Evolutionary conservation across 768 basidiomycete species (phyloP), one percentile per base, ranked within the genome.

Genomic region (Pisolithus albus): DNA sequence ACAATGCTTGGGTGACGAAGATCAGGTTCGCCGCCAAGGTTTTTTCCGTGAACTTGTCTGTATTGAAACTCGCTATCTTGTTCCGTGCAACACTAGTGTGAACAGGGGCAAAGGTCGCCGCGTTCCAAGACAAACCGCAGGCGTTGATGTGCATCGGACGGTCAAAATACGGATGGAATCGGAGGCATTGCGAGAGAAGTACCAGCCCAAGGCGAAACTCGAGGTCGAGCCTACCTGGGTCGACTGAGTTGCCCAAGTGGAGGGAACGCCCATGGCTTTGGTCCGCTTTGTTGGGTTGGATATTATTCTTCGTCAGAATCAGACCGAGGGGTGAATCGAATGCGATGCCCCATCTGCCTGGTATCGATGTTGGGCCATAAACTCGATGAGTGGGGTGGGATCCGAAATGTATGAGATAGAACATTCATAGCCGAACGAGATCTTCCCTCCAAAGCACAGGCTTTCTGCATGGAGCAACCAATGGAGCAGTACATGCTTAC

Each of bases 121-220:
- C 5, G 67, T 79, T 40, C 75, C 73, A 5, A 71, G 63, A 49
- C 76, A 77, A 50, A 39, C 55, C 0, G 51, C 70, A 11, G 71
- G 68, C 0, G 55, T 73, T 45, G 72, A 75, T 53, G 42, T 80
- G 1, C 80, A 81, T 50, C 61, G 78, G 11, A 63, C 72, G 21
- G 80, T 81, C 49, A 65, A 66, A 52, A 56, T 75, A 54, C 71
- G 83, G 51, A 73, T 82, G 72, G 77, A 81, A 21, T 76, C 81
- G 1, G 60, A 69, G 24, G 65, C 68, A 0, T 49, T 67, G 39
- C n/a, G 18, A 7, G 61, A 61, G 1, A 65, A 63, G 47, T 80
- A 80, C 52, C 58, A 54, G 48, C 78, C 78, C 7, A 68, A 59
- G 44, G 72, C 76, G 4, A 65, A 67, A 46, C 63, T 73, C 51